Conservation (phyloP, 352 stramenopile species). For the Globisporangium mamillatum region DNA sequence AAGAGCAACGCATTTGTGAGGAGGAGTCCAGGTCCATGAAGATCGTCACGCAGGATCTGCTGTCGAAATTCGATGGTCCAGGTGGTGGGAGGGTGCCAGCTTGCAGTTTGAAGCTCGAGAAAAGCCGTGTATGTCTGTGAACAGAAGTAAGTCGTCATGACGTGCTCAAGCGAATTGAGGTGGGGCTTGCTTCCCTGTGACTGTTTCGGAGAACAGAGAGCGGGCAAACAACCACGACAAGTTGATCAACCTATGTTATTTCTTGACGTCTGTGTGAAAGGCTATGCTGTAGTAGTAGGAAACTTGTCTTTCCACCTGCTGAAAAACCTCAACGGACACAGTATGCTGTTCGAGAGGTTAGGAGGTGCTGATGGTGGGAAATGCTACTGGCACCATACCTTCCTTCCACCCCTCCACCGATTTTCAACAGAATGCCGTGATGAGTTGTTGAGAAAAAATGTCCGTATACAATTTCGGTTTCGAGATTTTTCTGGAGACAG, state of each 20-base stretch:
- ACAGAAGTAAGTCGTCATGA: too few species aligned
- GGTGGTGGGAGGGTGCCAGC: background rate
- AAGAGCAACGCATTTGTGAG: too few species aligned
- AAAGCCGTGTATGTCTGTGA: too few species aligned
- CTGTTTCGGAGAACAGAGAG: background rate
- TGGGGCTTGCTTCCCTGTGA: too few species aligned
- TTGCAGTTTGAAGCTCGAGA: too few species aligned
- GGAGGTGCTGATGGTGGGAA: background rate
- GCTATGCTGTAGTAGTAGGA: background rate
- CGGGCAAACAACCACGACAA: background rate
- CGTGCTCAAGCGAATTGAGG: too few species aligned
- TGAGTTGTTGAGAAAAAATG: background rate
- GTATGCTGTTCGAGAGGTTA: background rate
- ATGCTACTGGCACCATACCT: too few species aligned
- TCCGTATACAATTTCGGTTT: too few species aligned
- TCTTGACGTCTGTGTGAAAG: background rate
- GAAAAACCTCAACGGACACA: background rate
- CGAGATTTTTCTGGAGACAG: too few species aligned
- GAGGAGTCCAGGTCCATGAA: background rate
- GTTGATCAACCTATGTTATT: background rate
- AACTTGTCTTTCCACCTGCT: too few species aligned
- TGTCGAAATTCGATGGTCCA: conserved; percentile 1
- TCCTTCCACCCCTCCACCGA: too few species aligned
- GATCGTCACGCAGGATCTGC: too few species aligned
- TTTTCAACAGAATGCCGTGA: background rate